Conservation (phyloP, 2,329 filamentous ascomycete genomes). For the Cladosporium sp. region DNA sequence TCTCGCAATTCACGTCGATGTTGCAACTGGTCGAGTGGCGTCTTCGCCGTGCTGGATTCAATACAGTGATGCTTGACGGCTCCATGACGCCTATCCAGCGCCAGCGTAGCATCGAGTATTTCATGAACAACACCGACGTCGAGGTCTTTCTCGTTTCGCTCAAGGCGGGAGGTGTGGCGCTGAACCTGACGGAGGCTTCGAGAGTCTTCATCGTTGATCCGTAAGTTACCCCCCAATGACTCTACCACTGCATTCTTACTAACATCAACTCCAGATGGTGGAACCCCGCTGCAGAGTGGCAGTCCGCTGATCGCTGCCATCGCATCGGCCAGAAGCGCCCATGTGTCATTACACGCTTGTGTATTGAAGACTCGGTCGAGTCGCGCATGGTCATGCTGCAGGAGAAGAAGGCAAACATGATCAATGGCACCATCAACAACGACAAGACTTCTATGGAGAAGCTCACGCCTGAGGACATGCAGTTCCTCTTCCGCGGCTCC, state of each 20-base stretch:
- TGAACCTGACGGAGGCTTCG: constrained; percentile 93
- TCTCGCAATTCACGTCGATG: constrained; percentile 97
- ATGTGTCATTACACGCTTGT: constrained; percentile 89
- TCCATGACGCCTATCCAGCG: constrained; percentile 94
- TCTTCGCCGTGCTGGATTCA: constrained; percentile 91
- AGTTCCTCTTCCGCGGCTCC: constrained; percentile 86
- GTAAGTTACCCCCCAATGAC: constrained; percentile 47
- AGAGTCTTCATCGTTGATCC: constrained; percentile 95
- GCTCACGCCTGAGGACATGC: constrained; percentile 84
- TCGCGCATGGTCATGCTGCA: constrained; percentile 92
- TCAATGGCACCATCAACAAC: constrained; percentile 80
- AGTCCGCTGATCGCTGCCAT: constrained; percentile 80
- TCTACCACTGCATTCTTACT: constrained; percentile 26
- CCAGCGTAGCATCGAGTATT: constrained; percentile 90
- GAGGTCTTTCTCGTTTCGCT: constrained; percentile 95
- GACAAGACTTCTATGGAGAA: constrained; percentile 91
- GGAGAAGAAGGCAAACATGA: constrained; percentile 99
- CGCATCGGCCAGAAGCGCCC: constrained; percentile 93
- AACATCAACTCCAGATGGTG: constrained; percentile 65
- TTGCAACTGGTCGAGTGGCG: constrained; percentile 96
- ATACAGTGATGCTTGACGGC: constrained; percentile 96
- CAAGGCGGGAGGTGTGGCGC: constrained; percentile 90
- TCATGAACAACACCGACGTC: constrained; percentile 91
- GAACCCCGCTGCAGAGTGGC: constrained; percentile 99
- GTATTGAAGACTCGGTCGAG: constrained; percentile 96